Conservation (phyloP, 768 basidiomycete species). For the Cyclocybe cylindracea region DNA sequence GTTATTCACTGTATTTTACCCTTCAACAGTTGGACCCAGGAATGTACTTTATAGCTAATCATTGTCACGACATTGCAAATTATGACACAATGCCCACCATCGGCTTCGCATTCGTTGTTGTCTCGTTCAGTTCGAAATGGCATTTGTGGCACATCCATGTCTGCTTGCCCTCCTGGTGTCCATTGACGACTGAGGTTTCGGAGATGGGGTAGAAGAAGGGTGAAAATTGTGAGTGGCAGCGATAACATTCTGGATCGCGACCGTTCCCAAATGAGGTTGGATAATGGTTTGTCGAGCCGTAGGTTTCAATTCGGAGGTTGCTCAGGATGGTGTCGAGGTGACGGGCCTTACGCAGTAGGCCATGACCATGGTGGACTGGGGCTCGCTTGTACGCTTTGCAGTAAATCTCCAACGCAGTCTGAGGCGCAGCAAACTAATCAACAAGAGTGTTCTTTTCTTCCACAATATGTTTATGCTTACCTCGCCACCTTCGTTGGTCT, state of each 20-base stretch:
- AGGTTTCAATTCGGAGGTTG: slow-evolving; percentile 43
- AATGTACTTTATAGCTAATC: slow-evolving; percentile 33
- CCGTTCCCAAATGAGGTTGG: slow-evolving; percentile 18
- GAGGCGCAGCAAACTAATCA: slow-evolving; percentile 2
- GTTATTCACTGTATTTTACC: slow-evolving; percentile 31
- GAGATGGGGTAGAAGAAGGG: slow-evolving; percentile 66
- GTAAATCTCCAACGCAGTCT: slow-evolving; percentile 93
- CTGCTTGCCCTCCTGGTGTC: slow-evolving; percentile 14
- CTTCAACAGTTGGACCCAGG: slow-evolving; percentile 26
- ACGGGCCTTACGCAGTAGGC: slow-evolving; percentile 84
- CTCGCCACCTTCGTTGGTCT: slow-evolving; percentile 79
- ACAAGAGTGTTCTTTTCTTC: background rate
- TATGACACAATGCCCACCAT: slow-evolving; percentile 39
- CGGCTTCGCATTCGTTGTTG: slow-evolving; percentile 19
- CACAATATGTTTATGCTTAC: slow-evolving; percentile 41
- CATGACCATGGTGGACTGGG: slow-evolving; percentile 70
- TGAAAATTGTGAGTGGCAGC: slow-evolving; percentile 70
- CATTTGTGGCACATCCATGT: slow-evolving; percentile 49
- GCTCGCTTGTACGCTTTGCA: slow-evolving; percentile 85
- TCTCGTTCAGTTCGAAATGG: slow-evolving; percentile 38
- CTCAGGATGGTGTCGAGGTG: slow-evolving; percentile 72
- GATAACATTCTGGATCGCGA: slow-evolving; percentile 51
- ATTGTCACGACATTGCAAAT: slow-evolving; percentile 16
- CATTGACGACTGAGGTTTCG: slow-evolving; percentile 13
- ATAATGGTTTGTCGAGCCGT: slow-evolving; percentile 8